Conservation (phyloP, 306 rosid species). For the Gastrolobium bilobum region DNA sequence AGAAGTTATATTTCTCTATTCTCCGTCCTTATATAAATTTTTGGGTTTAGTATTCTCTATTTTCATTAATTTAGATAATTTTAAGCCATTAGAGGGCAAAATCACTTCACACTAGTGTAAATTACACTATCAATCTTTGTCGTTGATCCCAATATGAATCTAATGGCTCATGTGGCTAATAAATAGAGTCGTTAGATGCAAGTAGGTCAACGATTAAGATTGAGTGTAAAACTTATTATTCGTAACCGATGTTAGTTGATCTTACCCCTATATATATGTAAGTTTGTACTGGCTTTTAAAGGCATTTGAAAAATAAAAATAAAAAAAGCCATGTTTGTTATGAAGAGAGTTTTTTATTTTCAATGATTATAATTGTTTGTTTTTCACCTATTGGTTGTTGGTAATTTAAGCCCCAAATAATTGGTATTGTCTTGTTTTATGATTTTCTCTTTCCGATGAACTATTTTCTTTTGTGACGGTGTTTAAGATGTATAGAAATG, state of each 20-base stretch:
- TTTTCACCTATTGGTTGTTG: constrained; percentile 1
- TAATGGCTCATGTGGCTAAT: too few species aligned
- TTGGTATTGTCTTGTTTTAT: constrained; percentile 33
- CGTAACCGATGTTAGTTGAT: too few species aligned
- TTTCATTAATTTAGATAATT: not conserved
- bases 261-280: too few species aligned
- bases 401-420: constrained; percentile 4
- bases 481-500: not conserved
- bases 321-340: not conserved
- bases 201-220: too few species aligned
- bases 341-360: not conserved
- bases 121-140: too few species aligned
- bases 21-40: not conserved
- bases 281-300: constrained; percentile 7
- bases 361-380: not conserved
- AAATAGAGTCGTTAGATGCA: too few species aligned
- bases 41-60: not conserved
- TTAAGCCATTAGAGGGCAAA: not conserved
- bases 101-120: too few species aligned
- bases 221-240: too few species aligned
- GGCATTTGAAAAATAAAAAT: not conserved
- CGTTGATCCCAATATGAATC: too few species aligned
- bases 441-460: constrained; percentile 18
- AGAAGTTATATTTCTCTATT: not conserved
- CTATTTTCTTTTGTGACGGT: constrained; percentile 22